Evolutionary conservation across 164 flowering plant genomes (phyloP).

Genomic region (Macadamia integrifolia): DNA sequence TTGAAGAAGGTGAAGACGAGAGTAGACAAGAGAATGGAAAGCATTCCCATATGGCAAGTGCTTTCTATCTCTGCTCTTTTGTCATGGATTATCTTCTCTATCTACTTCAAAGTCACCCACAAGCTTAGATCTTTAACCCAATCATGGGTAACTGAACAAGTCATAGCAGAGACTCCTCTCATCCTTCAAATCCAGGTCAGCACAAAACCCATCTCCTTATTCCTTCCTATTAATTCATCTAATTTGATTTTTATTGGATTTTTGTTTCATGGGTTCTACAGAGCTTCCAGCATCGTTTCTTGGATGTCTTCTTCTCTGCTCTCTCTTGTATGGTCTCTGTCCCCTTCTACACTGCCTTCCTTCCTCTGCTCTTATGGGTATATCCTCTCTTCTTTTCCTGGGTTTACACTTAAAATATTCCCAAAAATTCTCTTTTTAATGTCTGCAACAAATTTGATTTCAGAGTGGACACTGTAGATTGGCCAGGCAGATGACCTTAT

Average conservation of each 20-base stretch:
- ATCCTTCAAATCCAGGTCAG: conserved; percentile 80
- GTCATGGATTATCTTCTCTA: conserved; percentile 58
- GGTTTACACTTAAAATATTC: not conserved
- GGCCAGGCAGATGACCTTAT: conserved; percentile 96
- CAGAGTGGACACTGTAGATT: conserved; percentile 85
- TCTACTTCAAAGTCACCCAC: conserved; percentile 50
- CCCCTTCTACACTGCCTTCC: conserved; percentile 96
- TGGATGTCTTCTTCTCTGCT: conserved; percentile 75
- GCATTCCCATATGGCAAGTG: conserved; percentile 59
- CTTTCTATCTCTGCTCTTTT: conserved; percentile 39
- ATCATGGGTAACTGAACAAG: conserved; percentile 64
- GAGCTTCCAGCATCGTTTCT: conserved; percentile 56
- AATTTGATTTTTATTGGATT: not conserved
- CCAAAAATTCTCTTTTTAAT: no score
- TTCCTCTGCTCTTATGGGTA: conserved; percentile 98
- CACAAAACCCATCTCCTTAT: not conserved
- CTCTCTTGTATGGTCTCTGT: conserved; percentile 93
- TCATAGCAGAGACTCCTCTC: conserved; percentile 42
- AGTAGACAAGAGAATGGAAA: conserved; percentile 39
- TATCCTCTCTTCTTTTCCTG: conserved; percentile 9
- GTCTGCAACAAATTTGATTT: no score
- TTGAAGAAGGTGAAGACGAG: conserved; percentile 10
- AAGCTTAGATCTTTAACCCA: conserved; percentile 69
- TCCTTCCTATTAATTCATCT: not conserved
- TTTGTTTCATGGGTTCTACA: conserved; percentile 33